Evolutionary conservation across 345 rosid species (phyloP).

Genomic region (Gossypium anomalum): DNA sequence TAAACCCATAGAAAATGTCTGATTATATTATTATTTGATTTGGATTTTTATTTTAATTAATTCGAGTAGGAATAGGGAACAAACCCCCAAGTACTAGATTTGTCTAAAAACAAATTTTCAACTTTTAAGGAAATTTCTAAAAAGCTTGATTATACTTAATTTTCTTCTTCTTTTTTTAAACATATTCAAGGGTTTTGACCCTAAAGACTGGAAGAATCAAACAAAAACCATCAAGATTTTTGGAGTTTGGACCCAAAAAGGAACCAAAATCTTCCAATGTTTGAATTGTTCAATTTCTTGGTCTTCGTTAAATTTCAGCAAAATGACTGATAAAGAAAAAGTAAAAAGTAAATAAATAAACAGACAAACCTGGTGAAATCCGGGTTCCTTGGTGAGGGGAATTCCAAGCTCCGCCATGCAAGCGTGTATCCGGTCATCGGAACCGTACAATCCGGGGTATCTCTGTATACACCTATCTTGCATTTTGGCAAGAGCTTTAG

Average conservation of each 20-base stretch:
- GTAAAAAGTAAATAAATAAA: not conserved
- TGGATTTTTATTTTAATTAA: not conserved
- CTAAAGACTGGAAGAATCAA: not conserved
- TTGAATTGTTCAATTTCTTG: not conserved
- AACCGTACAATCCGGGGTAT: constrained; percentile 59
- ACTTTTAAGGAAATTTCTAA: too few species aligned
- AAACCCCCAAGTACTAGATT: not conserved
- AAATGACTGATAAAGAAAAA: not conserved
- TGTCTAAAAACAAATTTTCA: not conserved
- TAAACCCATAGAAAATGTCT: not conserved
- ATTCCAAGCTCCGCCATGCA: constrained; percentile 88
- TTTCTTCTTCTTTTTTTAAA: too few species aligned
- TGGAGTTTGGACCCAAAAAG: not conserved
- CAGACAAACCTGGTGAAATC: constrained; percentile 75
- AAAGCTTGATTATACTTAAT: too few species aligned
- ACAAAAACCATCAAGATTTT: not conserved
- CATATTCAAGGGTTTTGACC: not conserved
- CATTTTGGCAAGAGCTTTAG: constrained; percentile 48
- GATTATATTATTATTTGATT: not conserved
- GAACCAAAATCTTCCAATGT: not conserved
- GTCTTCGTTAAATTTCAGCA: not conserved
- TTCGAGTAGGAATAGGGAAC: not conserved
- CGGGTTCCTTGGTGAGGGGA: constrained; percentile 60
- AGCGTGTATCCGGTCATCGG: constrained; percentile 82
- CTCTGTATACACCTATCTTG: constrained; percentile 63